Conservation (phyloP, 495 filamentous ascomycete species). For the Xylaria bambusicola region DNA sequence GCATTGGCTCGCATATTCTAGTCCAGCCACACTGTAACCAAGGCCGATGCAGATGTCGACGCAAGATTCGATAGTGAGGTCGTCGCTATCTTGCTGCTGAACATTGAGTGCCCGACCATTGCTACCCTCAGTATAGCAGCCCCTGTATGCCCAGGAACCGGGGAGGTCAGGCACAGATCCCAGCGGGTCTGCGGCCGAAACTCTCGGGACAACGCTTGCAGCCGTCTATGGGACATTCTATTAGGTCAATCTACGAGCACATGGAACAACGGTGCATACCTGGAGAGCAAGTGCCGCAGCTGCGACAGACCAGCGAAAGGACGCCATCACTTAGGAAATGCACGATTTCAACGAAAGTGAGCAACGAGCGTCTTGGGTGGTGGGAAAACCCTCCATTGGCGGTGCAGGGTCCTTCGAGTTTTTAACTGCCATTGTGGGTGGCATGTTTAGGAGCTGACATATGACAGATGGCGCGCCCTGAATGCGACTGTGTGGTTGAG, state of each 20-base stretch:
- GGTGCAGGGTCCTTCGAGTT: not conserved
- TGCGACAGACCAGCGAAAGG: slow-evolving; percentile 7
- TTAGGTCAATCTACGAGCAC: no score
- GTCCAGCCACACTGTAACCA: slow-evolving; percentile 50
- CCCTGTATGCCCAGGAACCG: slow-evolving; percentile 11
- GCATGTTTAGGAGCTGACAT: not conserved
- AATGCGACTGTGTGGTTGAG: no score
- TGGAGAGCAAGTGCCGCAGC: not conserved
- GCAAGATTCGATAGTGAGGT: slow-evolving; percentile 51
- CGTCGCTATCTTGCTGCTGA: slow-evolving; percentile 29
- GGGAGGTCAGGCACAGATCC: slow-evolving; percentile 5
- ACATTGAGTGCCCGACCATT: not conserved
- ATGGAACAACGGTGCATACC: no score
- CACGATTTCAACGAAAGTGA: slow-evolving; percentile 6
- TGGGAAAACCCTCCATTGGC: not conserved
- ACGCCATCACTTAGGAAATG: slow-evolving; percentile 3
- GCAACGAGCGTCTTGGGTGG: not conserved
- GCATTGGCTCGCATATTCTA: slow-evolving; percentile 60
- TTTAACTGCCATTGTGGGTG: not conserved
- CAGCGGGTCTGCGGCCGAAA: not conserved
- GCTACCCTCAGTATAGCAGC: slow-evolving; percentile 11
- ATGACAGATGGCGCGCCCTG: no score
- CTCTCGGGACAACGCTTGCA: no score
- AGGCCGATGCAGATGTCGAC: slow-evolving; percentile 43
- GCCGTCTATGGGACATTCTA: no score